Conservation (phyloP, 306 rosid species). For the Trifolium fragiferum region DNA sequence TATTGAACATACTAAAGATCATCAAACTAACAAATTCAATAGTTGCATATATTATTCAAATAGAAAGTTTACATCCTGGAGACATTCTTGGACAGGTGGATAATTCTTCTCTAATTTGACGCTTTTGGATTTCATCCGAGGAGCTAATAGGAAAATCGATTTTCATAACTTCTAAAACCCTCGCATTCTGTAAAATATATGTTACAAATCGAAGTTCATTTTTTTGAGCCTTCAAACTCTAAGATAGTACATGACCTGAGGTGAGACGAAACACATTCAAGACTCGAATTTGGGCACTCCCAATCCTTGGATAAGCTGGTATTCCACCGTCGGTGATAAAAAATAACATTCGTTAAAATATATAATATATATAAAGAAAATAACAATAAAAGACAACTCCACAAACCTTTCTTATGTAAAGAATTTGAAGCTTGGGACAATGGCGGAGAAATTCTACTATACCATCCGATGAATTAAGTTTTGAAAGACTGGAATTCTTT, state of each 20-base stretch:
- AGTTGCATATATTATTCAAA: neutral
- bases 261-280: neutral
- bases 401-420: neutral
- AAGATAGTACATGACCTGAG: neutral
- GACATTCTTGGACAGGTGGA: neutral
- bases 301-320: neutral
- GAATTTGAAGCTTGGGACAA: neutral
- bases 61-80: neutral
- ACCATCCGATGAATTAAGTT: too few relatives aligned
- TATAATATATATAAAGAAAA: neutral
- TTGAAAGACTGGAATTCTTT: too few relatives aligned
- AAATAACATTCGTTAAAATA: neutral
- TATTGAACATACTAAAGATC: too few relatives aligned
- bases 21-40: too few relatives aligned
- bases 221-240: neutral
- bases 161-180: neutral
- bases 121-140: too few relatives aligned
- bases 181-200: neutral
- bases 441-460: too few relatives aligned
- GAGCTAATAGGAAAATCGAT: neutral
- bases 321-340: neutral
- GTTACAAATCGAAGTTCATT: neutral
- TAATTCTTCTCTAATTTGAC: neutral
- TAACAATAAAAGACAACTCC: too few relatives aligned
- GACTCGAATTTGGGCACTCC: neutral